Evolutionary conservation across 1,284 basidiomycete species (phyloP).

Genomic region (Neotropicomus parvogracilis): DNA sequence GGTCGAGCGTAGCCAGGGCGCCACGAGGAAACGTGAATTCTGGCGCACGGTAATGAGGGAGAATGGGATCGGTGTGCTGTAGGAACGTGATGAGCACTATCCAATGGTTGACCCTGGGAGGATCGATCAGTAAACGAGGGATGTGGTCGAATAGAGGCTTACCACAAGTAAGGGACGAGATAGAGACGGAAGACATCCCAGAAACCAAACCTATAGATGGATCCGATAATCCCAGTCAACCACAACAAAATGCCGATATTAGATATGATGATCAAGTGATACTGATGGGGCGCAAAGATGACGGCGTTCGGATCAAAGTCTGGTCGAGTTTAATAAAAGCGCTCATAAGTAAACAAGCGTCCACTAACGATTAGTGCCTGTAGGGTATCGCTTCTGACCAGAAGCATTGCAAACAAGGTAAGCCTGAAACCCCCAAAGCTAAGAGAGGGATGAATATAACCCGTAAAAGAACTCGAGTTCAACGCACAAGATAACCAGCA

Average conservation of each 20-base stretch:
- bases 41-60: conserved; percentile 91
- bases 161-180: conserved; percentile 88
- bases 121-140: conserved; percentile 1
- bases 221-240: conserved; percentile 57
- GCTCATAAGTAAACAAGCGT: conserved; percentile 1
- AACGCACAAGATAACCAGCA: conserved; percentile 66
- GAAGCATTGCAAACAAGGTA: conserved; percentile 87
- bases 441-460: conserved; percentile 9
- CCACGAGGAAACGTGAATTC: conserved; percentile 96
- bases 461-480: neutral
- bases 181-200: conserved; percentile 79
- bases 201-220: conserved; percentile 69
- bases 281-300: conserved; percentile 88
- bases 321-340: conserved; percentile 27
- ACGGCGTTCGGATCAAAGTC: conserved; percentile 80
- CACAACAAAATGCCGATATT: conserved; percentile 82
- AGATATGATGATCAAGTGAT: conserved; percentile 76
- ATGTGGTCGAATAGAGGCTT: conserved; percentile 13
- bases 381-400: conserved; percentile 85
- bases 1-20: conserved; percentile 91
- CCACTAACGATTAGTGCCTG: conserved; percentile 75
- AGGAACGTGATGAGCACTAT: conserved; percentile 91
- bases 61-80: conserved; percentile 93
- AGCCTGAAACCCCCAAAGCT: conserved; percentile 83
- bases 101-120: conserved; percentile 76